Percentiles rank a stretch among this genome's conserved stretches.
These are phyloP conservation scores for Didymella exigua DNA, from an alignment of 2,329 filamentous ascomycete genomes.

Conservation along the genomic window DNA sequence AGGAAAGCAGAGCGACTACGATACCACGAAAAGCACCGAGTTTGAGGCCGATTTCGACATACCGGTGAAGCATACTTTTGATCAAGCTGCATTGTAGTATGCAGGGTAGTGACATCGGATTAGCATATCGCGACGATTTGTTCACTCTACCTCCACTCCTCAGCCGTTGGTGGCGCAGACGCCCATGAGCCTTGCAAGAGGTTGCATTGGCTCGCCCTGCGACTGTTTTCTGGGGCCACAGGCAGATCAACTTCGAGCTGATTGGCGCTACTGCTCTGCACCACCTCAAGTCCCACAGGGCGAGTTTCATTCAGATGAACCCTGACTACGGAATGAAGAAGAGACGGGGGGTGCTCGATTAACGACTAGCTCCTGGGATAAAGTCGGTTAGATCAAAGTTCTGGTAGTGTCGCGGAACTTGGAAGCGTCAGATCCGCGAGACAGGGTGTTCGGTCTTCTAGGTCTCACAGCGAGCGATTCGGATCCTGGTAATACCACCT, in stretches of 20 bases:
- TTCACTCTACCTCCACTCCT: background rate
- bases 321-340: no score
- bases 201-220: background rate
- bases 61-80: no score
- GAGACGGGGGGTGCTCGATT: no score
- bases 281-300: no score
- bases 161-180: background rate
- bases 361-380: background rate
- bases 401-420: background rate
- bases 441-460: background rate
- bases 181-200: background rate
- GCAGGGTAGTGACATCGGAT: no score
- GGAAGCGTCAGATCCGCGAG: background rate
- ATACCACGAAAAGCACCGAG: no score
- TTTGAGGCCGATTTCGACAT: no score
- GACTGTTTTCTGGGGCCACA: background rate
- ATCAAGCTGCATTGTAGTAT: no score
- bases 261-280: background rate
- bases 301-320: no score
- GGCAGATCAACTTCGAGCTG: background rate
- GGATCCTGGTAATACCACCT: background rate
- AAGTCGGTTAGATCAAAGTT: background rate
- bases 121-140: no score
- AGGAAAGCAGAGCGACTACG: no score
- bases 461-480: background rate